phyloP scores from a whole-genome alignment of 129 eudicot genomes.

The Helichrysum umbraculigerum region DNA sequence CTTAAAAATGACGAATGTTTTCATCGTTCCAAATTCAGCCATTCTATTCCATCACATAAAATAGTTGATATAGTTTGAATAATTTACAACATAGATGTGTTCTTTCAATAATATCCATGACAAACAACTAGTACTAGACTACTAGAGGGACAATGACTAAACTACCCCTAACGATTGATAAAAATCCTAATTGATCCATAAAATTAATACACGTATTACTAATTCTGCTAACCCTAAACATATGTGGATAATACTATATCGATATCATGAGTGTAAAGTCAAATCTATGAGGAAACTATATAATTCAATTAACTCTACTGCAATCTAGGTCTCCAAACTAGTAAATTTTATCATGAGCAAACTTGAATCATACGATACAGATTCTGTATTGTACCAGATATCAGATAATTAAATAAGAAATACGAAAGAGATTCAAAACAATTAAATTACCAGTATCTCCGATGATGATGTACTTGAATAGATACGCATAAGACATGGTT shows the following conservation, averaged over 20 bases:
- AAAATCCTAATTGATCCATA: background rate
- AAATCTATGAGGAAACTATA: background rate
- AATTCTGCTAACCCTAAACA: background rate
- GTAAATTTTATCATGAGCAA: background rate
- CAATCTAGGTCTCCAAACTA: constrained; percentile 3
- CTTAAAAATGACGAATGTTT: background rate
- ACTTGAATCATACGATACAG: background rate
- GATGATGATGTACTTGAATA: constrained; percentile 93
- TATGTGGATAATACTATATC: background rate
- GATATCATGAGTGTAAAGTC: background rate
- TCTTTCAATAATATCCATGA: background rate
- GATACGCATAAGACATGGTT: constrained; percentile 85
- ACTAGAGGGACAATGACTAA: background rate
- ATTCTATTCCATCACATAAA: background rate
- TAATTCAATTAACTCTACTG: constrained; percentile 8
- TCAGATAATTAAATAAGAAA: background rate
- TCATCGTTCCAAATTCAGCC: background rate
- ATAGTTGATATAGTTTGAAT: background rate
- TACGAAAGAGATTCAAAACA: background rate
- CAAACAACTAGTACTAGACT: background rate
- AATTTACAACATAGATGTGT: background rate
- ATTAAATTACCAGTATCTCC: constrained; percentile 74
- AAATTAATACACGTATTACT: background rate
- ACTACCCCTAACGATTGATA: constrained; percentile 16
- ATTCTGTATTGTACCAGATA: background rate